Evolutionary conservation across 805 yeast species (phyloP).

Genomic region (Starmerella bombi): DNA sequence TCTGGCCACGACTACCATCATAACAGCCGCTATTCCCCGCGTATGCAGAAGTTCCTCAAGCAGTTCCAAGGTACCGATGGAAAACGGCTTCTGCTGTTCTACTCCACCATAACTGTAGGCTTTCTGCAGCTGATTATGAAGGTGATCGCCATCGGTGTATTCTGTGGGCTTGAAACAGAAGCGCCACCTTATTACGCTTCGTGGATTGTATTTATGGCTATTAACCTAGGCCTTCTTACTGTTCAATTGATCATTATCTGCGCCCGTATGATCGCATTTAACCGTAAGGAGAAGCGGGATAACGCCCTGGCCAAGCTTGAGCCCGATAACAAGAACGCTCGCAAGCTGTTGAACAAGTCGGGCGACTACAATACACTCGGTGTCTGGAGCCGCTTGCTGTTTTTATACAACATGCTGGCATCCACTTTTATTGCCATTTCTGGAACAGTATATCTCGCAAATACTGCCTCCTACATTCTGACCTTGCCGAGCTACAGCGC

Average conservation of each 20-base stretch:
- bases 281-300: neutral
- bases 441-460: conserved; percentile 15
- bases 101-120: conserved; percentile 11
- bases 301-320: conserved; percentile 3
- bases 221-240: conserved; percentile 10
- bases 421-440: conserved; percentile 13
- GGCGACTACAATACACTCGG: neutral
- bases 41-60: conserved; percentile 8
- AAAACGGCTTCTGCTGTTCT: conserved; percentile 10
- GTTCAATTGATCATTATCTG: neutral
- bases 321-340: neutral
- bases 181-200: conserved; percentile 5
- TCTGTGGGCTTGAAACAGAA: conserved; percentile 7
- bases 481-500: conserved; percentile 7
- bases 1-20: neutral
- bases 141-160: conserved; percentile 11
- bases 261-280: neutral
- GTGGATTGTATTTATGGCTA: conserved; percentile 16
- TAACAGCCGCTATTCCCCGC: conserved; percentile 2
- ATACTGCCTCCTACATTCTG: conserved; percentile 15
- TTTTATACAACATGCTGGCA: conserved; percentile 7
- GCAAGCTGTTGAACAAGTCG: conserved; percentile 1
- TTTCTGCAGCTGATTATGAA: conserved; percentile 12
- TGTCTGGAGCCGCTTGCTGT: conserved; percentile 7
- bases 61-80: conserved; percentile 8